Percentiles rank a stretch among this genome's conserved stretches.
phyloP scores from a whole-genome alignment of 2,329 filamentous ascomycete species.

The Epichloe brachyelytri region DNA sequence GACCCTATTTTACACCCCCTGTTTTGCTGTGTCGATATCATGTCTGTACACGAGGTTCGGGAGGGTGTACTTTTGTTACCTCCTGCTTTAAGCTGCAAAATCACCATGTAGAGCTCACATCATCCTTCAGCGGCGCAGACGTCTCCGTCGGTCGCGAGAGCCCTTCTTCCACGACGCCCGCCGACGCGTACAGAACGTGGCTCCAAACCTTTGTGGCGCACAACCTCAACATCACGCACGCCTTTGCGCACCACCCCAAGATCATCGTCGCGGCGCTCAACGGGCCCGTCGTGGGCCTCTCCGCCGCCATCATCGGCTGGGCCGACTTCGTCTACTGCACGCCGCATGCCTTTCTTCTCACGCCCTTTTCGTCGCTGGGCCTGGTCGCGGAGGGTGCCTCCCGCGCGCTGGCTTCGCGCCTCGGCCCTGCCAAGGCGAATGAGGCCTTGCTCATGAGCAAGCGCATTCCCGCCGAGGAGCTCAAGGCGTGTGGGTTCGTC shows the following conservation, averaged over 20 bases:
- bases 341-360: constrained; percentile 73
- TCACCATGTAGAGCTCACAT: too few species aligned
- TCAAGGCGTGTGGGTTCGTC: constrained; percentile 67
- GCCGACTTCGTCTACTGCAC: constrained; percentile 88
- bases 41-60: too few species aligned
- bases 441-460: constrained; percentile 90
- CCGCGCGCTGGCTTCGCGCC: constrained; percentile 61
- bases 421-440: constrained; percentile 73
- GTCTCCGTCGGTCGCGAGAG: constrained; percentile 41
- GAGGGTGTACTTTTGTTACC: too few species aligned
- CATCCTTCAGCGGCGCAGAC: constrained; percentile 56
- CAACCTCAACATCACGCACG: constrained; percentile 81
- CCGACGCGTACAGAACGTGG: constrained; percentile 37
- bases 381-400: constrained; percentile 79
- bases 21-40: neutral
- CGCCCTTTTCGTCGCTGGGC: constrained; percentile 81
- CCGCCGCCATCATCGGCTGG: constrained; percentile 68
- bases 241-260: constrained; percentile 89
- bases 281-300: constrained; percentile 79
- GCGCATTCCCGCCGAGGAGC: constrained; percentile 57
- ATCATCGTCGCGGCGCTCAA: constrained; percentile 86
- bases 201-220: constrained; percentile 63
- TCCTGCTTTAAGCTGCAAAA: too few species aligned
- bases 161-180: constrained; percentile 24
- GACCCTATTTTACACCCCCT: neutral